Base-by-base conservation (phyloP, 1,284 basidiomycete species). In the Ceratobasidium sp. region DNA sequence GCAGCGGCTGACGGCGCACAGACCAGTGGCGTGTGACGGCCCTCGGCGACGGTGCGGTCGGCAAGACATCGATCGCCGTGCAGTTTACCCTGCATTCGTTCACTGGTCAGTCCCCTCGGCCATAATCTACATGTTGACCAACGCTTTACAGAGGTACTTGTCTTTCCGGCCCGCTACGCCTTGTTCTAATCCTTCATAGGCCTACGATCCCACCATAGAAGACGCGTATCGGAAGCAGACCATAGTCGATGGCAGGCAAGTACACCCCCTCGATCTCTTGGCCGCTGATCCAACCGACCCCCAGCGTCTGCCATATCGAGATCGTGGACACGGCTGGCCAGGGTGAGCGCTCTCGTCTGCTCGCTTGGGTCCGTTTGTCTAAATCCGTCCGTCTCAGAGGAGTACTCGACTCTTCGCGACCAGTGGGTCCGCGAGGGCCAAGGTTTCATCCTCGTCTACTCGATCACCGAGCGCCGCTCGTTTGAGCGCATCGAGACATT, bases 221-320 rank as follows among this genome's bases (percentile, higher is more conserved):
- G 84, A 84, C 66, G 83, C 83, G 56, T 84, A 84, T 78, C 81
- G 83, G 58, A 84, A 83, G 56, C 83, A 84, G 79, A 83, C 83
- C 39, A 82, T 83, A 39, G 83, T 84, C 77, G 83, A 84, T 75
- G 84, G 83, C 61, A 82, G 83, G 81, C 83, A 82, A n/a, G 84
- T 83, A n/a, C n/a, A n/a, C n/a, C 78, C 83, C 82, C 81, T 83
- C 69, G 44, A 68, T 63, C 60, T 26, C 39, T 7, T n/a, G 23
- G 6, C 72, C 42, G 61, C 61, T 75, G 39, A 75, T 75, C 61
- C 44, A 66, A 28, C 28, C n/a, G 4, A 49, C 60, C 60, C 7
- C 7, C 60, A 75, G 72, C 61, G 72, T 75, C 58, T 75, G 72
- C 49, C 72, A 75, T 60, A 75, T 75, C 72, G 84, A 84, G 70